Percentiles rank a stretch among this genome's conserved stretches.
These are phyloP conservation scores for Aspergillus nanangensis DNA, from an alignment of 495 filamentous ascomycete species.

Conservation along the genomic window DNA sequence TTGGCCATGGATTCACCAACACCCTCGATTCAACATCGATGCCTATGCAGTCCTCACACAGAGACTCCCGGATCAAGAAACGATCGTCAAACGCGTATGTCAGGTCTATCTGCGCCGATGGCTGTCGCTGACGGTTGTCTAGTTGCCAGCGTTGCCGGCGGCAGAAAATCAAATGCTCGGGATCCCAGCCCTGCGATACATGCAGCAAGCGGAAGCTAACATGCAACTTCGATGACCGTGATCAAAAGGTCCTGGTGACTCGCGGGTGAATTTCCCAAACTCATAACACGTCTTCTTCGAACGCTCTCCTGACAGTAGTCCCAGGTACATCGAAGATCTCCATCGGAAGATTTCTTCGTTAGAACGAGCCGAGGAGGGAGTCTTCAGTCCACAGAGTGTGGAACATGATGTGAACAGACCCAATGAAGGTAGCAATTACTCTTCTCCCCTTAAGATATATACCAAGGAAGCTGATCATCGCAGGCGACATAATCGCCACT, in stretches of 20 bases:
- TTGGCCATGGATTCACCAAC: too few species aligned
- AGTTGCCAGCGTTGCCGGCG: constrained; percentile 41
- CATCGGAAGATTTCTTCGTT: constrained; percentile 26
- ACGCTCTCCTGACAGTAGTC: background rate
- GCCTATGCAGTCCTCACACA: constrained; percentile 10
- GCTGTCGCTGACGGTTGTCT: background rate
- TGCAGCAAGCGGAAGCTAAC: constrained; percentile 40
- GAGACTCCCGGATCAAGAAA: constrained; percentile 24
- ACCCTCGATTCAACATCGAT: too few species aligned
- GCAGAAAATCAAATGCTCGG: constrained; percentile 44
- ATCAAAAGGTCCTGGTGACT: constrained; percentile 41
- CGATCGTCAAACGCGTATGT: constrained; percentile 37
- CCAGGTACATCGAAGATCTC: constrained; percentile 35
- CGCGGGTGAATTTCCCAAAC: constrained; percentile 27
- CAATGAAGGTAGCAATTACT: too few species aligned
- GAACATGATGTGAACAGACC: too few species aligned
- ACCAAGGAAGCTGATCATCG: constrained; percentile 1
- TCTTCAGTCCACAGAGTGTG: constrained; percentile 9
- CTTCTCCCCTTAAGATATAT: too few species aligned
- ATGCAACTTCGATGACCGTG: constrained; percentile 35
- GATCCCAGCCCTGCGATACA: constrained; percentile 35
- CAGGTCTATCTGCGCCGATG: background rate
- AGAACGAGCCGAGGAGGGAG: constrained; percentile 17
- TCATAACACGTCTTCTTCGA: background rate
- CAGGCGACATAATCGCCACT: background rate